Evolutionary conservation across 495 filamentous ascomycete genomes (phyloP), one percentile per base, ranked within the genome.

Genomic region (Letharia lupina): DNA sequence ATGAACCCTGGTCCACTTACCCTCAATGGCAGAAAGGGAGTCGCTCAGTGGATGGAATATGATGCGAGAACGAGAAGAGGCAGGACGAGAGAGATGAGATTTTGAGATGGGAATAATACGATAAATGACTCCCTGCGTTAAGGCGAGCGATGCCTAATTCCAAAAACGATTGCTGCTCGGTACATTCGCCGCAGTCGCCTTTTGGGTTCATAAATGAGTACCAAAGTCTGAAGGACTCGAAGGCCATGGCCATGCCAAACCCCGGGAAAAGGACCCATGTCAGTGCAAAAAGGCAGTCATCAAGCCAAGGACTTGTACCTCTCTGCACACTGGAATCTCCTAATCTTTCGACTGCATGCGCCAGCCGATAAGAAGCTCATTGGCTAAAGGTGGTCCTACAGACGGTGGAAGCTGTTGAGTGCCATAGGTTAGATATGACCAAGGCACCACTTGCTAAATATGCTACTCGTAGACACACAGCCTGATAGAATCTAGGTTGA

Each of bases 1-100:
- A 89, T 98, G 84, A 98, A 98, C 72, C 94, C 94, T 1, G 94
- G 91, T 15, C 80, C 81, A 57, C 76, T 97, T 54, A 77, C 92
- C 58, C 85, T 87, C 1, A 76, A 80, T 8, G 86, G 83, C 8
- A 79, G 83, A 42, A 77, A 84, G 57, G 83, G 86, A 18, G 82
- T 80, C 37, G 89, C 86, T 48, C 80, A 86, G 71, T 97, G 93
- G 93, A 78, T 93, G 7, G 93, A 97, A 77, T 96, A 91, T 75
- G 88, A 89, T 78, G 70, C 90, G 31, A 75, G 83, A 50, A 81
- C 78, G 57, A 82, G 82, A 64, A 74, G 80, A 68, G 85, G 84
- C 13, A 77, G 73, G 66, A 78, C 83, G 15, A 84, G 76, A 71
- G 82, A 82, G 67, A 75, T 78, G 57, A 77, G 76, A 31, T 79